Base-by-base conservation (phyloP, 352 stramenopile species). In the Phytopythium chamaehyphon region DNA sequence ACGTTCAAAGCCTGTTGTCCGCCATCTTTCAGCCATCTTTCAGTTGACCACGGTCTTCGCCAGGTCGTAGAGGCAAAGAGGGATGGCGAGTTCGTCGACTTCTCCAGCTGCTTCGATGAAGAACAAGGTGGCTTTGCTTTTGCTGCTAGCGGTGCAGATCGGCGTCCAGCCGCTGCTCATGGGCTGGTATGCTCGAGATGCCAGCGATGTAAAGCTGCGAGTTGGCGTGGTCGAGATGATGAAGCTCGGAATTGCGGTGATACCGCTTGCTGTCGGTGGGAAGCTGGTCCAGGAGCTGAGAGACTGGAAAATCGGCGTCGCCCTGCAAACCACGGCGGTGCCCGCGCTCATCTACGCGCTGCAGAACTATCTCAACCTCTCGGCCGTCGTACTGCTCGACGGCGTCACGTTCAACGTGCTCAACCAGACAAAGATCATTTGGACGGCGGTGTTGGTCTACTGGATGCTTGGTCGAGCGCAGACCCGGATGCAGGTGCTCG, bases 351-450 rank as follows among this genome's bases (percentile, higher is more conserved):
- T 93, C 53, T 93, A 92, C 64, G 74, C 88, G 35, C 55, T 93
- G 42, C 81, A 93, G 55, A 90, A 93, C 58, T 82, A 88, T 50
- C 62, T 90, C 10, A 93, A 92, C 59, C 76, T 92, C 50, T 76
- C 74, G 18, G 83, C 81, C 0, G 81, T 90, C 16, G 70, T 90
- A 58, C 61, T 78, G 42, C 71, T 91, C 33, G 81, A 93, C 64
- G 78, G 78, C 35, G 76, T 92, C 21, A 90, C 79, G 18, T 92
- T 90, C 63, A 93, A 92, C 61, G 76, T 93, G 28, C 63, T 93
- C 28, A 92, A 93, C 58, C 83, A 92, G 65, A 93, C 83, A 61
- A 93, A 93, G 68, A 92, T 93, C 68, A 90, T 93, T 55, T 91
- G 79, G 77, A 92, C 83, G 18, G 79, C 83, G 37, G 55, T 88